Base-by-base conservation (phyloP, 441 rosid species). In the Euphorbia corollata region DNA sequence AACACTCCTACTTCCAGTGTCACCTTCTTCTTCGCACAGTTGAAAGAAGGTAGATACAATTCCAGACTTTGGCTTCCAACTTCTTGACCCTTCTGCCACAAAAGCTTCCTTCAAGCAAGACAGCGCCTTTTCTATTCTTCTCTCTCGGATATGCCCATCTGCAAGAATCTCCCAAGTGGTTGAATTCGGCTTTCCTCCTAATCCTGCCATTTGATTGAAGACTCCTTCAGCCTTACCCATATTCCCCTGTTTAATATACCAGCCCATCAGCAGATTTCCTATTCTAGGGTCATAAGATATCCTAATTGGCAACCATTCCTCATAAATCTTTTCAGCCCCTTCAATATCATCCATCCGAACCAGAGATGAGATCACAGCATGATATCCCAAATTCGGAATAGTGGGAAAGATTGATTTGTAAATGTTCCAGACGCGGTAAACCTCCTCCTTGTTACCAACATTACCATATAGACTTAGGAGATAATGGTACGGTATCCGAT, bases 401-500 rank as follows among this genome's bases (percentile, higher is more conserved):
- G 63, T 82, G 24, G 96, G 87, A 77, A 89, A 90, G 67, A 79
- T 66, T 19, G 96, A 80, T 75, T 88, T 92, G 88, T 92, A 92
- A 39, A 77, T 73, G 50, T 77, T 79, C 98, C 98, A 90, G 27
- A 87, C 84, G 64, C 98, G 82, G 73, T 78, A 77, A 34, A 90
- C 73, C 80, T 90, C 96, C 63, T 82, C 86, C 68, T 75, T 86
- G 69, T 90, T 86, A 73, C 88, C 92, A 36, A 83, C 72, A 73
- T 82, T 80, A 64, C 97, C 96, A 67, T 93, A 90, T 50, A 90
- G 77, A 78, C 91, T 86, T 72, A 90, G 68, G 67, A 93, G 87
- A 83, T 88, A 90, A 78, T 90, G 97, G 78, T 86, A 93, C 18
- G 98, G 95, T 24, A 84, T 82, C 69, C 92, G 86, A 81, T 84